Base-by-base conservation (phyloP, 768 basidiomycete genomes). In the Trametes elegans region DNA sequence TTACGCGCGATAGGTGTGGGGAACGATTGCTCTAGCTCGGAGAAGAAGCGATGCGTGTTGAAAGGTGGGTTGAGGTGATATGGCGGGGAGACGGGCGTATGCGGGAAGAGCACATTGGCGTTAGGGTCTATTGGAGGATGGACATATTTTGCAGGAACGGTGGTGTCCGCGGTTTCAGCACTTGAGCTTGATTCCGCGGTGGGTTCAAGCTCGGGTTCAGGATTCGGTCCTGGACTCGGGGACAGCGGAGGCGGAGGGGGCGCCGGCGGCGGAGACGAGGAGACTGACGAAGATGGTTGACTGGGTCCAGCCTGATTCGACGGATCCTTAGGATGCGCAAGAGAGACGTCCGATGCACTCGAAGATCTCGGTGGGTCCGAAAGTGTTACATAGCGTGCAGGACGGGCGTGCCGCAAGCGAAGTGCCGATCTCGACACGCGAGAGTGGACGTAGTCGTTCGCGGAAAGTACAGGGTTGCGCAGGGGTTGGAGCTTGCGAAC, bases 1-100 rank as follows among this genome's bases (percentile, higher is more conserved):
- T 83, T 84, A 35, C 81, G 81, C 11, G 91, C 90, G 0, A 86
- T 85, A 3, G 80, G 78, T 0, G 84, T 83, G 0, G 90, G 81
- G 64, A 93, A 93, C 0, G 84, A 83, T 68, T 78, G 81, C 62
- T 91, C 88, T 41, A 93, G 74, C 1, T 78, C 84, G 21, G 66
- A 64, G 59, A 90, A 86, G 73, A 93, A 92, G 3, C 78, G 74
- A 70, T 93, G 87, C 2, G 91, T 93, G 63, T 93, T 79, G 66
- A 93, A 93, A 0, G 91, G 91, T 7, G 90, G 90, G 29, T 77
- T 79, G 14, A 80, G 68, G 67, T 59, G 57, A 23, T 88, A 86
- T 13, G 75, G 70, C 1, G 70, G 73, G 47, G 66, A 65, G n/a
- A 36, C 19, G 21, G 50, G 48, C 2, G 46, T 21, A 9, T 58